Base-by-base conservation (phyloP, 305 asterid species). In the Rubia balearica region DNA sequence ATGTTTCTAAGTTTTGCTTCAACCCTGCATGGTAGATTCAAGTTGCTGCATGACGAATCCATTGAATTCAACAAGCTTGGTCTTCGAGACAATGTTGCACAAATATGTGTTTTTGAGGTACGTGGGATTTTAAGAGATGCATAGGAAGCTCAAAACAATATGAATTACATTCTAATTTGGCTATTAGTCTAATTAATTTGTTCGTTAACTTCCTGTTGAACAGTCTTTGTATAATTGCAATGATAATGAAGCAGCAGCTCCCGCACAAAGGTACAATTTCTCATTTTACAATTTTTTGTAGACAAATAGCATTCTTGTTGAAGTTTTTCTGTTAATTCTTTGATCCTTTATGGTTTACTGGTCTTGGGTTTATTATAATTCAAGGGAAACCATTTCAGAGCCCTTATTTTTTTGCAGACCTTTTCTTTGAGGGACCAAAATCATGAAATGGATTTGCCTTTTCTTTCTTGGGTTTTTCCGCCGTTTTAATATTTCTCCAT, bases 41-140 rank as follows among this genome's bases (percentile, higher is more conserved):
- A 89, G 88, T 74, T 94, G 91, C 71, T 89, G 82, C 88, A 83
- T 72, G 99, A 91, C 77, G 99, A 94, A 76, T 88, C 88, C 69
- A 80, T 94, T 79, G 97, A 94, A 80, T 94, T 80, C 79, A 83
- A 71, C 76, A 84, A 82, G 82, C 85, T 85, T 76, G 95, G 93
- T 65, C 96, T 94, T 71, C 93, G 99, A 78, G 93, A 91, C 79
- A 94, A 94, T 84, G 98, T 94, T 75, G 96, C 98, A 75, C 99
- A 94, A 83, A 94, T 91, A 85, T 89, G 94, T 75, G 98, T 91
- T 42, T 83, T 94, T 77, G 92, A 94, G 99, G 99, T 91, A 84
- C 67, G 48, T 74, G 63, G 62, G 55, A 74, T 74, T 61, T 71
- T 42, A 65, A 71, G 64, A 68, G 38, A 43, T 36, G 40, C 19